A percentile compares a stretch with the other conserved stretches of the same genome.
phyloP scores from a whole-genome alignment of 2,329 filamentous ascomycete species.

The Ophiocordyceps polyrhachis-furcata region DNA sequence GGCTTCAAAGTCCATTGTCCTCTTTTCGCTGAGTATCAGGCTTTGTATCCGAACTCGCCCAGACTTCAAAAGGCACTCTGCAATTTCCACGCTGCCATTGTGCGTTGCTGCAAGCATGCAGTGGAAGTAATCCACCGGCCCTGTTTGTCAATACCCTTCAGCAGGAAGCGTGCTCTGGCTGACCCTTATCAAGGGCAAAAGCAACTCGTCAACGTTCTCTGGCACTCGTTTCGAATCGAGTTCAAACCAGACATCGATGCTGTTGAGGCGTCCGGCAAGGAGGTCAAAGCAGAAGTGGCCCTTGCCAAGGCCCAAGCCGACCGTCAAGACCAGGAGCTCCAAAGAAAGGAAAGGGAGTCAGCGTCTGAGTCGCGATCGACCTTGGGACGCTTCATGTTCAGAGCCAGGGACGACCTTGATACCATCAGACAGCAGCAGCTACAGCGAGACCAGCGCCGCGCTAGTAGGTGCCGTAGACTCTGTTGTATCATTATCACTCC shows the following conservation, averaged over 20 bases:
- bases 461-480: neutral
- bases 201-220: neutral
- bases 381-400: neutral
- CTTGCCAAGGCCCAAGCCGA: neutral
- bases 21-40: neutral
- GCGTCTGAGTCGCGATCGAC: neutral
- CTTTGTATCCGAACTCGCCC: neutral
- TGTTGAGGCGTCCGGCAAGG: neutral
- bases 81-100: neutral
- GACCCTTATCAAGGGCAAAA: neutral
- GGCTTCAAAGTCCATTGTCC: neutral
- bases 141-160: neutral
- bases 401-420: neutral
- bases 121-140: neutral
- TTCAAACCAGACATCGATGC: neutral
- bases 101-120: neutral
- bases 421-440: neutral
- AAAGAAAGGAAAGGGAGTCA: neutral
- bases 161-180: neutral
- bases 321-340: neutral
- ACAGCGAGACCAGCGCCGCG: neutral
- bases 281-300: neutral
- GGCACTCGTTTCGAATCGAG: neutral
- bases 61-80: neutral
- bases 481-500: neutral